Evolutionary conservation across 441 rosid species (phyloP), one percentile per base, ranked within the genome.

Genomic region (Breynia disticha): DNA sequence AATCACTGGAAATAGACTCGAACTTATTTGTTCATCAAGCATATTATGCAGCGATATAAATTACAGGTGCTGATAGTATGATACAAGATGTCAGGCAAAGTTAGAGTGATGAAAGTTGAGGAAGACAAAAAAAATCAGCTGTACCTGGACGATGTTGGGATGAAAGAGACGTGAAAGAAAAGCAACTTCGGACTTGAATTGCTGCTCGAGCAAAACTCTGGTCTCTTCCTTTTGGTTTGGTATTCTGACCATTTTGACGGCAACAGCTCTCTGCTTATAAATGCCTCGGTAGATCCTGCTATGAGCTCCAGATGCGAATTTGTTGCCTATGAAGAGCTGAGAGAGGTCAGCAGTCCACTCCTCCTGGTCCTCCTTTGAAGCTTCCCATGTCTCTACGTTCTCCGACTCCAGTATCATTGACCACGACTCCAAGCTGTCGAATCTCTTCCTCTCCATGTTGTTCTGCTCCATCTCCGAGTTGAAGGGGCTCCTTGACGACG

Each of bases 281-380:
- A 90, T 90, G 7, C 98, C 98, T 0, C 98, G 73, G 35, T 90
- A 90, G 35, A 90, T 87, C 73, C 98, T 70, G n/a, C 87, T 79
- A 35, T 90, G 95, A 24, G 98, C 96, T 1, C 98, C 98, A 0
- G 96, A 90, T 15, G 98, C 98, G 37, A 90, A 90, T 73, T 87
- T 90, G 76, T 90, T 90, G 2, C 98, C 98, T 12, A 90, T 90
- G 49, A 90, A 90, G 22, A 90, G 62, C 72, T 90, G 98, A 0
- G 98, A 90, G 18, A 87, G 93, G 67, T 90, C 98, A 17, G 96
- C 98, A 0, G 90, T 85, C 96, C 98, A 90, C 51, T 90, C 98
- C 24, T 86, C 97, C 64, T 79, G 82, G 61, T 90, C 91, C 19
- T 85, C 96, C 63, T 79, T 83, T 0, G 96, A 71, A 0, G 76